Conservation (phyloP, 345 rosid species). For the Combretum micranthum region DNA sequence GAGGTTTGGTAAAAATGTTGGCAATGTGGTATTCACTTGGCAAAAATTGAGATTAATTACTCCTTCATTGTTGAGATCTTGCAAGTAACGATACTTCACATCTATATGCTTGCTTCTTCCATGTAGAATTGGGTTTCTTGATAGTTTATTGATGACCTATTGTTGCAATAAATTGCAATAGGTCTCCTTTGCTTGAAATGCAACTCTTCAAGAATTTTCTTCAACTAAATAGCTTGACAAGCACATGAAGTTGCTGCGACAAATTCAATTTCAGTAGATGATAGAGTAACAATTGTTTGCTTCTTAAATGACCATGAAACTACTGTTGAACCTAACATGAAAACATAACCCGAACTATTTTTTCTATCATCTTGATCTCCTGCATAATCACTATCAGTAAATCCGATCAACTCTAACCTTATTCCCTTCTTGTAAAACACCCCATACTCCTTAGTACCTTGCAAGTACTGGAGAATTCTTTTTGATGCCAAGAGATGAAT, state of each 20-base stretch:
- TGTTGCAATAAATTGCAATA: background rate
- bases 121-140: constrained; percentile 2
- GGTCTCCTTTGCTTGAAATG: background rate
- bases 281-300: background rate
- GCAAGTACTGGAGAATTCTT: no score
- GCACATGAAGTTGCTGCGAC: background rate
- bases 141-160: background rate
- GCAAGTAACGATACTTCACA: no score
- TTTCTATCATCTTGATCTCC: background rate
- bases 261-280: background rate
- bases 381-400: constrained; percentile 1
- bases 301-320: constrained; percentile 1
- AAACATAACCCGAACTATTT: background rate
- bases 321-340: background rate
- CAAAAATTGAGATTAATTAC: no score
- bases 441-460: no score
- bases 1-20: no score
- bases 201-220: background rate
- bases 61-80: no score
- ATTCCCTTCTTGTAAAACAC: background rate
- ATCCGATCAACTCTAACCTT: background rate
- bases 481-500: no score
- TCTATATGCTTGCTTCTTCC: no score
- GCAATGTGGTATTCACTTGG: no score
- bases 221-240: constrained; percentile 1